Evolutionary conservation across 495 filamentous ascomycete species (phyloP).

Genomic region (Pyronema omphalodes): DNA sequence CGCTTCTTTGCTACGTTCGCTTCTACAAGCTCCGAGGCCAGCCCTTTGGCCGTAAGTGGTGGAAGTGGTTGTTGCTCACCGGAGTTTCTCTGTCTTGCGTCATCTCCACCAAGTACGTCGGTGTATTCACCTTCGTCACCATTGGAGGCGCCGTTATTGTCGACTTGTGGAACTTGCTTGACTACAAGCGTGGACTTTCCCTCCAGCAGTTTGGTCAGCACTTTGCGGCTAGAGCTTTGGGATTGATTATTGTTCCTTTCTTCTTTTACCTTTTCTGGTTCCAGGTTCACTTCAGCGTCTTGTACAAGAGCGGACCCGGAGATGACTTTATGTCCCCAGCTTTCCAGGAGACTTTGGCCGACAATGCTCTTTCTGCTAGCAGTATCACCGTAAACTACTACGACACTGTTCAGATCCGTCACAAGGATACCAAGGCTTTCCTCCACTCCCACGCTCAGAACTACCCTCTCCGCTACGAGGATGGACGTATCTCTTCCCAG

Average conservation of each 20-base stretch:
- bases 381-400: slow-evolving; percentile 76
- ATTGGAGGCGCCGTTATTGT: slow-evolving; percentile 85
- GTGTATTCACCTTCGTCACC: slow-evolving; percentile 89
- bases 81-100: slow-evolving; percentile 89
- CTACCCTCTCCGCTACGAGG: slow-evolving; percentile 90
- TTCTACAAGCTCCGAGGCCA: slow-evolving; percentile 93
- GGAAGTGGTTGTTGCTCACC: slow-evolving; percentile 96
- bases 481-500: slow-evolving; percentile 92
- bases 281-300: slow-evolving; percentile 90
- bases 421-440: slow-evolving; percentile 94
- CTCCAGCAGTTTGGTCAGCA: slow-evolving; percentile 73
- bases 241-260: slow-evolving; percentile 77
- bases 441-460: slow-evolving; percentile 80
- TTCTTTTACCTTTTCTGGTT: slow-evolving; percentile 99
- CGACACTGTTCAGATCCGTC: slow-evolving; percentile 68
- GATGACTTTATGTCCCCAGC: slow-evolving; percentile 98
- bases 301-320: slow-evolving; percentile 75
- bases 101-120: slow-evolving; percentile 97
- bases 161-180: slow-evolving; percentile 86
- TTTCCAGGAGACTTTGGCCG: slow-evolving; percentile 89
- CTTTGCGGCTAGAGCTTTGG: slow-evolving; percentile 65
- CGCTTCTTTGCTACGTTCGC: slow-evolving; percentile 78
- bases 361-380: slow-evolving; percentile 79
- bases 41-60: slow-evolving; percentile 88
- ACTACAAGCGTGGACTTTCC: slow-evolving; percentile 64